Conservation (phyloP, 805 yeast species). For the Barnettozyma populi region DNA sequence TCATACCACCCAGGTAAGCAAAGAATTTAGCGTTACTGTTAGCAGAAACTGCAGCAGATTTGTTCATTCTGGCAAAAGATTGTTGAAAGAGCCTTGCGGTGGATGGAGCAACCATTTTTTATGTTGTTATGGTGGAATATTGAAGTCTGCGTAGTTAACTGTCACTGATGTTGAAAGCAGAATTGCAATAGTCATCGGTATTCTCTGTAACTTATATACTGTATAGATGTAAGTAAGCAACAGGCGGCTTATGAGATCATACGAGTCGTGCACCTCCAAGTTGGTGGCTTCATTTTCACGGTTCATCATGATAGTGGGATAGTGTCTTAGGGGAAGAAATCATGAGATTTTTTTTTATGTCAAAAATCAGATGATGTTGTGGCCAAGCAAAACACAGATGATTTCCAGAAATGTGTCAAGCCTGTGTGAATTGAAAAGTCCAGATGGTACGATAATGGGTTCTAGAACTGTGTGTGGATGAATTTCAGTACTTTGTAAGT, state of each 20-base stretch:
- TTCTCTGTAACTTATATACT: too few relatives aligned
- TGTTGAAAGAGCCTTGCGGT: slow-evolving; percentile 19
- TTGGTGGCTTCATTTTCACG: background rate
- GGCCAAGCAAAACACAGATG: background rate
- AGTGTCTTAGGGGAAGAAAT: background rate
- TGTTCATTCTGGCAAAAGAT: slow-evolving; percentile 20
- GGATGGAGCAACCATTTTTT: slow-evolving; percentile 24
- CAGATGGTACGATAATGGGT: background rate
- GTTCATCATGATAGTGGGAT: background rate
- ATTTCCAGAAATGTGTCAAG: too few relatives aligned
- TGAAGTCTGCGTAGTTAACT: background rate
- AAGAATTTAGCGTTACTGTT: slow-evolving; percentile 10
- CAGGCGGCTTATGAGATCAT: background rate
- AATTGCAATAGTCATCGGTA: too few relatives aligned
- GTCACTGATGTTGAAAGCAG: background rate
- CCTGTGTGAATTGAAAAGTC: background rate
- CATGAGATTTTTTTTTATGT: slow-evolving; percentile 2
- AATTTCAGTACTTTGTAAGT: too few relatives aligned
- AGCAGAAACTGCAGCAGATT: slow-evolving; percentile 13
- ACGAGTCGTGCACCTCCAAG: background rate
- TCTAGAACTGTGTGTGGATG: too few relatives aligned
- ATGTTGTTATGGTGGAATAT: background rate
- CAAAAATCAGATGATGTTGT: background rate
- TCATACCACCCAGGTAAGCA: slow-evolving; percentile 19
- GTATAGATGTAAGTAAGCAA: too few relatives aligned